A percentile compares a stretch with the other conserved stretches of the same genome.
phyloP scores from a whole-genome alignment of 2,329 filamentous ascomycete species.

The Verticillium dahliae region DNA sequence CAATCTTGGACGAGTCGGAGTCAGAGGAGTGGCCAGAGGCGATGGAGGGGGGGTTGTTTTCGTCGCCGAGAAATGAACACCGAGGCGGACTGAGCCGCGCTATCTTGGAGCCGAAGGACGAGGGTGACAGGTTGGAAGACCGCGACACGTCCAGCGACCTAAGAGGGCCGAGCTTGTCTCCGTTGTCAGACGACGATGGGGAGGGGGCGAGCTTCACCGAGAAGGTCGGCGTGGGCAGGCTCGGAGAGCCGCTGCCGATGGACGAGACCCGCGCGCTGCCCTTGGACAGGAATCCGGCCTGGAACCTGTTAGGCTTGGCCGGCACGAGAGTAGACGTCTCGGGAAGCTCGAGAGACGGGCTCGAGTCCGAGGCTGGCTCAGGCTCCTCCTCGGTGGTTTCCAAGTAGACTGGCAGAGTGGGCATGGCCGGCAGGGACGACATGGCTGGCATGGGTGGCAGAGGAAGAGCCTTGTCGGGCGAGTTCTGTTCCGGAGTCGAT shows the following conservation, averaged over 20 bases:
- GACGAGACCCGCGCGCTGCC: conserved; percentile 27
- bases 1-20: conserved; percentile 43
- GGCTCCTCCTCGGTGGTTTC: not conserved
- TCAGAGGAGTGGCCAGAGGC: conserved; percentile 33
- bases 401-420: conserved; percentile 45
- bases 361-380: conserved; percentile 31
- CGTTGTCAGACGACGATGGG: conserved; percentile 41
- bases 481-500: conserved; percentile 46
- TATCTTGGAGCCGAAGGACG: conserved; percentile 23
- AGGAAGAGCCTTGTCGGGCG: conserved; percentile 36
- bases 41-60: conserved; percentile 43
- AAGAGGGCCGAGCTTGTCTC: conserved; percentile 35
- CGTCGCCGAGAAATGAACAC: conserved; percentile 35
- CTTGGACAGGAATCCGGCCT: conserved; percentile 77
- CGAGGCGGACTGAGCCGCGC: conserved; percentile 21
- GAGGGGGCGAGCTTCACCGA: conserved; percentile 43
- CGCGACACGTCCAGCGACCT: conserved; percentile 43
- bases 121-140: conserved; percentile 43
- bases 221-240: conserved; percentile 47
- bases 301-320: conserved; percentile 69
- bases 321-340: conserved; percentile 29
- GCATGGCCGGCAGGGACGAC: conserved; percentile 5
- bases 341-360: conserved; percentile 53
- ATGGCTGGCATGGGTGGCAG: conserved; percentile 12
- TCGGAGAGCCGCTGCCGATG: conserved; percentile 43